Evolutionary conservation across 2,329 filamentous ascomycete genomes (phyloP).

Genomic region (Fusarium sp.): DNA sequence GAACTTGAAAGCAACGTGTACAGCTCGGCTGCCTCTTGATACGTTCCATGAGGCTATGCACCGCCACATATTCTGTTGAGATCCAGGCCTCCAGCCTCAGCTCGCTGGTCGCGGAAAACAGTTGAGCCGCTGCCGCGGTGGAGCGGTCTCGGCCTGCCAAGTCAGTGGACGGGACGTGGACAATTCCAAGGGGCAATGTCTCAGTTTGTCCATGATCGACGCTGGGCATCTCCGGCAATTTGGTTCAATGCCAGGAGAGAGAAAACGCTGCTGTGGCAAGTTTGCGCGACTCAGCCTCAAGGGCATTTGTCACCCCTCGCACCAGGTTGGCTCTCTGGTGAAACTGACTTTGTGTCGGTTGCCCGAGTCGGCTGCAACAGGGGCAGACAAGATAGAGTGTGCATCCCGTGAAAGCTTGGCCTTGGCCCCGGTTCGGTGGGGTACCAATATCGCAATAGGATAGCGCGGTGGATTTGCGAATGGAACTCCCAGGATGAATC

Average conservation of each 20-base stretch:
- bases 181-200: not conserved
- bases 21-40: not conserved
- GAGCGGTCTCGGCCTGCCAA: slow-evolving; percentile 23
- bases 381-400: slow-evolving; percentile 9
- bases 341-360: slow-evolving; percentile 11
- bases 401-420: slow-evolving; percentile 12
- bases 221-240: not conserved
- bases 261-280: not conserved
- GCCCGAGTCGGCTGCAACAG: not conserved
- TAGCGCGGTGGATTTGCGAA: slow-evolving; percentile 22
- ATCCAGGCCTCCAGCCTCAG: not conserved
- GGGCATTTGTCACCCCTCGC: slow-evolving; percentile 26
- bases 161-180: not conserved
- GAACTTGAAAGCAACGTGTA: not conserved
- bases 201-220: slow-evolving; percentile 22
- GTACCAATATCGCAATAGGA: slow-evolving; percentile 1
- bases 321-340: slow-evolving; percentile 25
- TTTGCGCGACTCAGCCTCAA: slow-evolving; percentile 3
- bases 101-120: not conserved
- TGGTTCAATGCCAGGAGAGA: not conserved
- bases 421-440: not conserved
- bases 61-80: slow-evolving; percentile 2
- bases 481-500: slow-evolving; percentile 10
- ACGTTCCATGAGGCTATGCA: slow-evolving; percentile 1
- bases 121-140: slow-evolving; percentile 1